Conservation (phyloP, 208 protist species). For the Blastocrithidia nonstop region DNA sequence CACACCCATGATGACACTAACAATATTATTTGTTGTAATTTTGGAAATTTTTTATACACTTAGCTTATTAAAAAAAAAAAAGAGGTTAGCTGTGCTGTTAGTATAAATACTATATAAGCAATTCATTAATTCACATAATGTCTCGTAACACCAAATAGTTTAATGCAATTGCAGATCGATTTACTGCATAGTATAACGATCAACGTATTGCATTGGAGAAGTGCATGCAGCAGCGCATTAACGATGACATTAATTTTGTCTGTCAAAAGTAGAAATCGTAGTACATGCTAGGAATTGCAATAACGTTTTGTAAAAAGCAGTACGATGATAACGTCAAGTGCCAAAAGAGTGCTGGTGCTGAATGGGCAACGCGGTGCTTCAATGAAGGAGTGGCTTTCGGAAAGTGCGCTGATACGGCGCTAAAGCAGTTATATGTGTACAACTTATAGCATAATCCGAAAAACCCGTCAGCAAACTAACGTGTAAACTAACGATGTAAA, state of each 20-base stretch:
- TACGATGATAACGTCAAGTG: slow-evolving; percentile 62
- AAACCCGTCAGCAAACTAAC: slow-evolving; percentile 50
- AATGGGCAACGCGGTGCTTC: slow-evolving; percentile 73
- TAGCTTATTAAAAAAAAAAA: not conserved
- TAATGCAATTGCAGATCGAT: slow-evolving; percentile 48
- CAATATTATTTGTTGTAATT: not conserved
- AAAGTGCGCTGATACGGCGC: slow-evolving; percentile 56
- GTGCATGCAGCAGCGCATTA: slow-evolving; percentile 59
- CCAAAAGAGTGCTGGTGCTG: slow-evolving; percentile 39
- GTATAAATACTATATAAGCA: not conserved
- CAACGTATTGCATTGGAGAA: slow-evolving; percentile 42
- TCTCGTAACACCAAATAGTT: slow-evolving; percentile 77
- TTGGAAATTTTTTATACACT: slow-evolving; percentile 1
- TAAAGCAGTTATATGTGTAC: slow-evolving; percentile 79
- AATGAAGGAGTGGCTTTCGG: slow-evolving; percentile 74
- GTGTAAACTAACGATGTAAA: not conserved
- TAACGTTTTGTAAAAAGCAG: slow-evolving; percentile 58
- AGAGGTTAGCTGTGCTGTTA: not conserved
- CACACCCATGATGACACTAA: no score
- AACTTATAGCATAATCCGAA: slow-evolving; percentile 68
- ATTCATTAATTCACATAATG: slow-evolving; percentile 16
- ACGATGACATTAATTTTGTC: slow-evolving; percentile 80
- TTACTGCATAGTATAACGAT: slow-evolving; percentile 29
- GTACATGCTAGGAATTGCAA: slow-evolving; percentile 59
- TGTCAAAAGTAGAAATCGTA: slow-evolving; percentile 59